Percentiles rank a stretch among this genome's conserved stretches.
Evolutionary conservation across 768 basidiomycete genomes (phyloP).

Genomic region (Agaricus sinodeliciosus): DNA sequence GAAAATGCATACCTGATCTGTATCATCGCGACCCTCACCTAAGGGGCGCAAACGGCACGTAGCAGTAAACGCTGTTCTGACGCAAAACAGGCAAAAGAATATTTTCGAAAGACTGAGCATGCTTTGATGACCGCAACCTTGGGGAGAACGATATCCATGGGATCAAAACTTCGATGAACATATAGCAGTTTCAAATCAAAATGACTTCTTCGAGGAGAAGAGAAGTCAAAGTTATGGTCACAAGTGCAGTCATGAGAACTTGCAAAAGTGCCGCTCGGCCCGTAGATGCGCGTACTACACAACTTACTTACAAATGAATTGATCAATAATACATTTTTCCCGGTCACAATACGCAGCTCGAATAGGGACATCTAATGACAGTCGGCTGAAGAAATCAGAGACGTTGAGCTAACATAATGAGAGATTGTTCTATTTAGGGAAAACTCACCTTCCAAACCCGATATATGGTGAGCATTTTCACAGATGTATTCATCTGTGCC

Average conservation of each 20-base stretch:
- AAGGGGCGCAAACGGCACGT: slow-evolving; percentile 21
- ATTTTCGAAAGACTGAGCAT: neutral
- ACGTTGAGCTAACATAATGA: neutral
- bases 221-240: slow-evolving; percentile 9
- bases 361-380: slow-evolving; percentile 13
- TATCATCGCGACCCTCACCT: slow-evolving; percentile 33
- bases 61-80: neutral
- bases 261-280: neutral
- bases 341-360: no score
- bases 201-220: neutral
- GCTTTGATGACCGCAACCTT: neutral
- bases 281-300: neutral
- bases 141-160: neutral
- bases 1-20: slow-evolving; percentile 24
- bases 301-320: neutral
- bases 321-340: neutral
- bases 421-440: neutral
- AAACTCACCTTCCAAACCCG: slow-evolving; percentile 27
- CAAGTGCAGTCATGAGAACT: slow-evolving; percentile 7
- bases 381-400: slow-evolving; percentile 13
- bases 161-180: neutral
- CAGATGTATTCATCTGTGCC: slow-evolving; percentile 36
- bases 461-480: slow-evolving; percentile 35
- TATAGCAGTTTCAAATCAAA: neutral
- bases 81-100: neutral